A percentile compares a stretch with the other conserved stretches of the same genome.
Conservation (phyloP, 768 basidiomycete genomes). For the Leccinum rimulosum region DNA sequence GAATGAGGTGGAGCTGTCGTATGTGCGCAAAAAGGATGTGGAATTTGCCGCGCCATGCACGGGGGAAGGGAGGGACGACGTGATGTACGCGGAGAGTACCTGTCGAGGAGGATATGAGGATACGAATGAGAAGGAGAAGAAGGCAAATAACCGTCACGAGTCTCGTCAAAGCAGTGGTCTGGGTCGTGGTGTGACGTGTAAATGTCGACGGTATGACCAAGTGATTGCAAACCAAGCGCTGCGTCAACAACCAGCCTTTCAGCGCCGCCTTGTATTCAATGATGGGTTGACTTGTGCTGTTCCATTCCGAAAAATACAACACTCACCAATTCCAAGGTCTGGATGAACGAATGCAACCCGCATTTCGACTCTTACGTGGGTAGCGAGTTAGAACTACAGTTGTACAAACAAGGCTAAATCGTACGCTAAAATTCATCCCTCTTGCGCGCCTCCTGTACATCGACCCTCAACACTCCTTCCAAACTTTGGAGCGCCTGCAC, state of each 20-base stretch:
- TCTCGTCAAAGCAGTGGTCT: slow-evolving; percentile 90
- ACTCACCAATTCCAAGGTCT: slow-evolving; percentile 86
- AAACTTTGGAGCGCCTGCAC: slow-evolving; percentile 16
- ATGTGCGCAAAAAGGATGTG: slow-evolving; percentile 89
- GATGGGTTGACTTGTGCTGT: background rate
- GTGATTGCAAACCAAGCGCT: slow-evolving; percentile 79
- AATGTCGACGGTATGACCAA: slow-evolving; percentile 83
- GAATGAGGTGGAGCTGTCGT: slow-evolving; percentile 80
- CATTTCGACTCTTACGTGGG: slow-evolving; percentile 17
- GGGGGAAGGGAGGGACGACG: slow-evolving; percentile 73
- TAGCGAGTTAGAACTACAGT: background rate
- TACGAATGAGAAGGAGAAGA: background rate
- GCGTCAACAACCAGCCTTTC: slow-evolving; percentile 38
- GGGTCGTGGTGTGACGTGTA: slow-evolving; percentile 94
- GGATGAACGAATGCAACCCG: slow-evolving; percentile 88
- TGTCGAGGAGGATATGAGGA: slow-evolving; percentile 34
- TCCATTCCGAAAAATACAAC: background rate
- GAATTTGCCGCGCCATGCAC: slow-evolving; percentile 73
- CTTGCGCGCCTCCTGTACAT: slow-evolving; percentile 20
- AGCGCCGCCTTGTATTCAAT: background rate
- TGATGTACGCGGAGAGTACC: slow-evolving; percentile 79
- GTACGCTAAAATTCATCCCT: slow-evolving; percentile 24
- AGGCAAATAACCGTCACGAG: slow-evolving; percentile 65
- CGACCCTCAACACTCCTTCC: slow-evolving; percentile 23
- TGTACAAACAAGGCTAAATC: background rate